A percentile compares a stretch with the other conserved stretches of the same genome.
Evolutionary conservation across 371 early-diverging fungal genomes (phyloP).

Genomic region (Cokeromyces recurvatus): DNA sequence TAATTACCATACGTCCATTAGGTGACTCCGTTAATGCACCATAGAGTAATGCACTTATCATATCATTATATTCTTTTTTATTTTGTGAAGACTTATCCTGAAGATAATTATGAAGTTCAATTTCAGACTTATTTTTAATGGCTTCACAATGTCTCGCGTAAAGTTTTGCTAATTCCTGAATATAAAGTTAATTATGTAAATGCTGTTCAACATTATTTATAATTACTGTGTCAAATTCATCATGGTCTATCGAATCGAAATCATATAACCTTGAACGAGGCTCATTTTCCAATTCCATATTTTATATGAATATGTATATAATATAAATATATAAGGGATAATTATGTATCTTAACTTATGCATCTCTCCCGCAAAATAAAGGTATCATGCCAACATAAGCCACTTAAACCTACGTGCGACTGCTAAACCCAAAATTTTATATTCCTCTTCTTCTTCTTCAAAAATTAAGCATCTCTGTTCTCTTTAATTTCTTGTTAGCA

Average conservation of each 20-base stretch:
- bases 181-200: background rate
- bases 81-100: conserved; percentile 62
- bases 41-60: conserved; percentile 64
- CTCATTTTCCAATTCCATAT: conserved; percentile 1
- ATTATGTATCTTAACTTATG: too few species aligned
- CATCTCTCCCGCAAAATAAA: too few species aligned
- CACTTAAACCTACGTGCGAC: too few species aligned
- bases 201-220: background rate
- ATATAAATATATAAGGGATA: too few species aligned
- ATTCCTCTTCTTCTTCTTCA: too few species aligned
- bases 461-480: too few species aligned
- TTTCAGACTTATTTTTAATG: conserved; percentile 51
- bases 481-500: conserved; percentile 9
- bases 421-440: too few species aligned
- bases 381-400: too few species aligned
- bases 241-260: conserved; percentile 28
- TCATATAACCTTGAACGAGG: conserved; percentile 26
- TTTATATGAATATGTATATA: too few species aligned
- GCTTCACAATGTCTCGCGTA: conserved; percentile 39
- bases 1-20: conserved; percentile 15
- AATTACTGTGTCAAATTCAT: conserved; percentile 31
- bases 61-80: conserved; percentile 52
- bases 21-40: conserved; percentile 52
- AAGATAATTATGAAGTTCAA: conserved; percentile 59
- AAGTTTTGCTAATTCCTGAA: conserved; percentile 49